phyloP scores from a whole-genome alignment of 2,329 filamentous ascomycete genomes.

The Colletotrichum sp. region DNA sequence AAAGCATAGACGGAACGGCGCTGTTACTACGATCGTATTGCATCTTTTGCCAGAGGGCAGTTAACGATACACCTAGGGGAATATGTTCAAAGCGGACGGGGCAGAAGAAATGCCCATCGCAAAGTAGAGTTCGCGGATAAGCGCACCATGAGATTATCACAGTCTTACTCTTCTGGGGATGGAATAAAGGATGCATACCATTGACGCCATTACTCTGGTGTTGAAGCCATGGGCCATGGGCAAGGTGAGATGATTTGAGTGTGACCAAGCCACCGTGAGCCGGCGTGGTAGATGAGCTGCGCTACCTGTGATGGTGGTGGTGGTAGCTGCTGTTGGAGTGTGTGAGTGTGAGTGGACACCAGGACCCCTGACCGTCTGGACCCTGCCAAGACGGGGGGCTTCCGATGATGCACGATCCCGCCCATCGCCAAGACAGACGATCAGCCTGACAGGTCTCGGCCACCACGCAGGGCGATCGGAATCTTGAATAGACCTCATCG shows the following conservation, averaged over 20 bases:
- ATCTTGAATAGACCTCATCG: neutral
- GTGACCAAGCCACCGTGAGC: neutral
- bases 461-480: neutral
- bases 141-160: neutral
- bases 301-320: neutral
- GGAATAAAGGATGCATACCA: neutral
- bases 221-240: neutral
- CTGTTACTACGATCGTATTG: neutral
- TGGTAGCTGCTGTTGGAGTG: neutral
- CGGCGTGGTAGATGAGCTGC: neutral
- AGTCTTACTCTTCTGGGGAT: neutral
- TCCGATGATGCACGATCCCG: slow-evolving; percentile 10
- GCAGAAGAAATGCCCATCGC: neutral
- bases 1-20: slow-evolving; percentile 2
- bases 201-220: too few species aligned
- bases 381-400: slow-evolving; percentile 13
- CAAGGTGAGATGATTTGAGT: neutral
- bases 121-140: neutral
- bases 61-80: neutral
- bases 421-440: neutral
- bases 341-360: neutral
- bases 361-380: slow-evolving; percentile 9
- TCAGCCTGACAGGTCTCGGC: neutral
- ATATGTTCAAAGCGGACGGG: neutral
- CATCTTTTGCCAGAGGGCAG: neutral